phyloP scores from a whole-genome alignment of 2,329 filamentous ascomycete genomes.

The Periconia sp. region DNA sequence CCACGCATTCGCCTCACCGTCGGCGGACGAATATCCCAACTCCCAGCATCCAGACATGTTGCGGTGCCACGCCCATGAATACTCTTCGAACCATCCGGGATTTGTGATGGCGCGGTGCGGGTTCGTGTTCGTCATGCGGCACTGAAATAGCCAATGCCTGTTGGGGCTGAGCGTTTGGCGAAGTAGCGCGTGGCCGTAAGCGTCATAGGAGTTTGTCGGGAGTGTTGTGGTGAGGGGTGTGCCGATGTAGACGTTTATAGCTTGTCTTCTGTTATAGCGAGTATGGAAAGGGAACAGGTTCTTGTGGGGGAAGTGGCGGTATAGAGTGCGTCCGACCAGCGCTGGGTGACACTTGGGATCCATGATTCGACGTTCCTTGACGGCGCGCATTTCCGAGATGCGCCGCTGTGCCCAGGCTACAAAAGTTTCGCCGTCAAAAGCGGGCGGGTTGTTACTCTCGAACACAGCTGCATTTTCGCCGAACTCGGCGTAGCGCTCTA shows the following conservation, averaged over 20 bases:
- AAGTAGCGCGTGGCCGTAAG: neutral
- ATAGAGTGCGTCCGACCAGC: too few species aligned
- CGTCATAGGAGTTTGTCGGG: neutral
- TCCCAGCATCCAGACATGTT: too few species aligned
- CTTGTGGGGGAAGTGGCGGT: neutral
- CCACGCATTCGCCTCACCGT: too few species aligned
- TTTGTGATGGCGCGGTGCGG: neutral
- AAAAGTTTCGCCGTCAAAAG: neutral
- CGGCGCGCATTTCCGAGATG: conserved; percentile 5
- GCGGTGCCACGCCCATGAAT: too few species aligned
- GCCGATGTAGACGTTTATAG: neutral
- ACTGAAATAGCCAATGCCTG: neutral
- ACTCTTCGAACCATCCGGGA: too few species aligned
- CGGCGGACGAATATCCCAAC: too few species aligned
- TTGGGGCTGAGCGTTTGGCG: neutral
- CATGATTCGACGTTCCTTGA: neutral
- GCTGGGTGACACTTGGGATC: neutral
- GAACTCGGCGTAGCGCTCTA: neutral
- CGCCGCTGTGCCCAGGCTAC: conserved; percentile 1
- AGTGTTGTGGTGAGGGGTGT: neutral
- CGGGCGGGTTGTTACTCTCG: neutral
- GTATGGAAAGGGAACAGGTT: neutral
- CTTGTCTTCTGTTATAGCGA: neutral
- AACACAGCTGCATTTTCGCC: neutral
- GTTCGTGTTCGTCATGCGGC: neutral